phyloP scores from a whole-genome alignment of 441 rosid genomes.

The Pelargonium australe region DNA sequence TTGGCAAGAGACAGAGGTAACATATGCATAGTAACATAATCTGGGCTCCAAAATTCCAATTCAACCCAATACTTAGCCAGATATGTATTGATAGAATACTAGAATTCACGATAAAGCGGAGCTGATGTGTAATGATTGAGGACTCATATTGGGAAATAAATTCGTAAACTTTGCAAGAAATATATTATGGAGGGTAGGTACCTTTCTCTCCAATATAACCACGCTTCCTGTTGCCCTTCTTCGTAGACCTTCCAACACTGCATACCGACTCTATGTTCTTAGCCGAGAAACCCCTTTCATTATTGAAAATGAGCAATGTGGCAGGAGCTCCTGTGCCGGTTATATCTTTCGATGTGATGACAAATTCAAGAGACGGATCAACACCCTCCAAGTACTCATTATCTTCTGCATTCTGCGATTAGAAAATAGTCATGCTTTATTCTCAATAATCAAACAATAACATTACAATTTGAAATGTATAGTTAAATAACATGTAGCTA shows the following conservation, averaged over 20 bases:
- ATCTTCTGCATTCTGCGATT: conserved; percentile 62
- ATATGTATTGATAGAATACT: too few relatives aligned
- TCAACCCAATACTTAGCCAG: too few relatives aligned
- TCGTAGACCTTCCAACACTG: conserved; percentile 48
- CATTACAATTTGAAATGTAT: background rate
- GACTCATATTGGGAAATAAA: background rate
- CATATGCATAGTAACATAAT: too few relatives aligned
- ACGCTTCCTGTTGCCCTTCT: conserved; percentile 49
- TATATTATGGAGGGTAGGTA: conserved; percentile 10
- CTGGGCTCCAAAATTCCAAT: too few relatives aligned
- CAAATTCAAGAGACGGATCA: conserved; percentile 67
- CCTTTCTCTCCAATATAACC: conserved; percentile 85
- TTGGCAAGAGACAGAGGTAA: too few relatives aligned
- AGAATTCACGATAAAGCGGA: too few relatives aligned
- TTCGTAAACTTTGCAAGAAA: too few relatives aligned
- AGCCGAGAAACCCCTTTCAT: conserved; percentile 53
- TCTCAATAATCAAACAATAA: too few relatives aligned
- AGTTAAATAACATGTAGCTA: background rate
- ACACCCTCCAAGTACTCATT: conserved; percentile 57
- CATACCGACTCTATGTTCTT: conserved; percentile 18
- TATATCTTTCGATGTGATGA: conserved; percentile 61
- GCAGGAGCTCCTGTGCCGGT: conserved; percentile 61
- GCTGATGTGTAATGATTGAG: background rate
- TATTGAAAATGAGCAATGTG: conserved; percentile 58
- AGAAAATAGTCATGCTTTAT: background rate